Evolutionary conservation across 148 eudicot genomes (phyloP), one percentile per base, ranked within the genome.

Genomic region (Amaranthus palmeri): DNA sequence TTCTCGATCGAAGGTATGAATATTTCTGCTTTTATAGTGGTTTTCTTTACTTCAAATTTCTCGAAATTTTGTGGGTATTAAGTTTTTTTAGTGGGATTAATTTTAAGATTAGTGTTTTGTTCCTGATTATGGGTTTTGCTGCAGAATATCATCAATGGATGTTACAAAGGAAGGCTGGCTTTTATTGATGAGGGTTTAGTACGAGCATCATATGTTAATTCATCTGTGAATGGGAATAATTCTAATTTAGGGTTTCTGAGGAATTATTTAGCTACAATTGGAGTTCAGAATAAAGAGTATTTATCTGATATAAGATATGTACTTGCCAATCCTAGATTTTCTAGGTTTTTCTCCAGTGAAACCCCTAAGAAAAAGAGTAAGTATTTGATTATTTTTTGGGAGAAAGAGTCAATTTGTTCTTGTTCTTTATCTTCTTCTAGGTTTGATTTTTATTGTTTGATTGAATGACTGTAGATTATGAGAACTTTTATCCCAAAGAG

Each of bases 331-430:
- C 92, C 87, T 70, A 83, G 78, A 67, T 51, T 83, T 60, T 73
- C 77, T 48, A 82, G 90, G 71, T 83, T 72, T 68, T 89, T 89
- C 86, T 92, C 88, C 4, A 86, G 82, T 77, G 88, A 89, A 81
- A 76, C 87, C 43, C 92, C 96, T 1, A 92, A 92, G 82, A 92
- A 89, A 78, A 92, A 85, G 74, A 87, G 97, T 92, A 72, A 81
- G 86, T 40, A 57, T 40, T 74, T 63, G 7, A 15, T 50, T 54
- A 47, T 68, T 75, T 47, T 6, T 3, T 70, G 73, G 61, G 10
- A 42, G 18, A 40, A 8, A 40, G 6, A 9, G 56, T 11, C 14
- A 12, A 25, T 13, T 55, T 56, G 18, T 7, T 68, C 18, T 69
- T 18, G 47, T 7, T 56, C 58, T 55, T 36, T 9, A 41, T 55